Conservation (phyloP, 2,329 filamentous ascomycete genomes). For the Cercospora zeae-maydis region DNA sequence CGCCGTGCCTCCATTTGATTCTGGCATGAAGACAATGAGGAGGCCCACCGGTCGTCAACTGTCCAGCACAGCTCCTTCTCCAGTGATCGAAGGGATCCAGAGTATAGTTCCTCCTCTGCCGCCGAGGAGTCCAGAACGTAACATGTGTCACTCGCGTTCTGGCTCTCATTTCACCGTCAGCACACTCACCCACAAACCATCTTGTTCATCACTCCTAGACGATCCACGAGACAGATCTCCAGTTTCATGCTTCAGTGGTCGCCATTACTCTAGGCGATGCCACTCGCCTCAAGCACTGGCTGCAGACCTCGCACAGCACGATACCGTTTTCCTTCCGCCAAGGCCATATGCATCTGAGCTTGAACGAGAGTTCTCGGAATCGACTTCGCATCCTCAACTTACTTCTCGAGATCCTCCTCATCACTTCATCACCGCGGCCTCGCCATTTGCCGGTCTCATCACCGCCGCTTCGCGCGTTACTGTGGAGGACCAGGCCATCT, state of each 20-base stretch:
- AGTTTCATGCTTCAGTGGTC: conserved; percentile 10
- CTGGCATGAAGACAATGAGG: conserved; percentile 22
- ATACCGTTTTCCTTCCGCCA: neutral
- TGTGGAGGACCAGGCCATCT: neutral
- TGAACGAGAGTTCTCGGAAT: neutral
- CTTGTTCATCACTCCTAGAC: conserved; percentile 17
- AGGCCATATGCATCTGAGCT: neutral
- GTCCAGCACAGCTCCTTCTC: conserved; percentile 21
- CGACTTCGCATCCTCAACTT: neutral
- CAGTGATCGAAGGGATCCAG: conserved; percentile 21
- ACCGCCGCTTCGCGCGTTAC: conserved; percentile 3
- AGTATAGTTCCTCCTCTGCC: conserved; percentile 19
- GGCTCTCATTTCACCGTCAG: conserved; percentile 11
- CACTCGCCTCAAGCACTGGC: neutral
- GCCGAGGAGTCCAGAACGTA: conserved; percentile 22
- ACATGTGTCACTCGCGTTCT: conserved; percentile 11
- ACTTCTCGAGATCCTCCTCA: neutral
- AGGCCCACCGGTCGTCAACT: conserved; percentile 9
- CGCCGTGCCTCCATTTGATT: conserved; percentile 23
- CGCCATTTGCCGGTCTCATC: conserved; percentile 16
- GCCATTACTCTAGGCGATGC: neutral
- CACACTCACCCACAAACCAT: conserved; percentile 16
- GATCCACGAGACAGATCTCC: conserved; percentile 18
- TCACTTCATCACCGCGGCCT: neutral
- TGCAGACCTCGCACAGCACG: neutral